phyloP scores from a whole-genome alignment of 257 asterid genomes.

The Forsythia viridissima region DNA sequence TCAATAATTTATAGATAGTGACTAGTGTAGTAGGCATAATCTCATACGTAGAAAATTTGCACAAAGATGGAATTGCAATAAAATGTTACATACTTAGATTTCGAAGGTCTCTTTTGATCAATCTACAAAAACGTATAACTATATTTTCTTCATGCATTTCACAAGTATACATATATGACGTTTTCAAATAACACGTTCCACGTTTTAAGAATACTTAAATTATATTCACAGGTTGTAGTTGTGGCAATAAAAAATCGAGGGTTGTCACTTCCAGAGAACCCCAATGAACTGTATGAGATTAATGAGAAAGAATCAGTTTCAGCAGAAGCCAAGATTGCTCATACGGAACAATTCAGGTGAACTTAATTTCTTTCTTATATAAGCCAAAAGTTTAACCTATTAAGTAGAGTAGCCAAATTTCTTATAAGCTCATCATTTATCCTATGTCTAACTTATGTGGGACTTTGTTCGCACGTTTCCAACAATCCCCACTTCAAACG shows the following conservation, averaged over 20 bases:
- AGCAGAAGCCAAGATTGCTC: slow-evolving; percentile 44
- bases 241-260: slow-evolving; percentile 66
- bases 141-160: neutral
- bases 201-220: neutral
- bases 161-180: neutral
- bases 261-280: slow-evolving; percentile 39
- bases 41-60: neutral
- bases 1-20: neutral
- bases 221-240: slow-evolving; percentile 54
- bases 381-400: no score
- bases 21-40: neutral
- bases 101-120: neutral
- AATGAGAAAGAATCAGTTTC: slow-evolving; percentile 51
- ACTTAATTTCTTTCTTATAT: neutral
- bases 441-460: no score
- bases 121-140: neutral
- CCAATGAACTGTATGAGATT: slow-evolving; percentile 63
- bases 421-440: no score
- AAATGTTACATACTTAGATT: no score
- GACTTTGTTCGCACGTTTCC: no score
- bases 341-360: slow-evolving; percentile 76
- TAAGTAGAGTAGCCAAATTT: no score
- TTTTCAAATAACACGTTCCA: neutral
- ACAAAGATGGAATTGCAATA: neutral
- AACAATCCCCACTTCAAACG: no score